Conservation (phyloP, 169 alveolate genomes). For the Plasmodium ovale region DNA sequence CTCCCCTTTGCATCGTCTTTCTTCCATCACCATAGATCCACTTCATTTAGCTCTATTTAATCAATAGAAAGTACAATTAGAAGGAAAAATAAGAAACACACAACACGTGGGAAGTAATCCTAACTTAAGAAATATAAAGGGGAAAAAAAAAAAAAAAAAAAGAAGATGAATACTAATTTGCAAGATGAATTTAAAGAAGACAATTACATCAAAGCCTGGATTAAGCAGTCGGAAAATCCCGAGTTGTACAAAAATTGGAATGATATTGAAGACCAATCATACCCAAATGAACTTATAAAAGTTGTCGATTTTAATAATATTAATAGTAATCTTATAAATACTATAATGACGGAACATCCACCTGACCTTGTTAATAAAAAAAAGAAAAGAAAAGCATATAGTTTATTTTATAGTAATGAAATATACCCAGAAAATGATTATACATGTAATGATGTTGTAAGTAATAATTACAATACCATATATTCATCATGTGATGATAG, state of each 20-base stretch:
- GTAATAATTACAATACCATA: conserved; percentile 19
- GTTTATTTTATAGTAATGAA: conserved; percentile 74
- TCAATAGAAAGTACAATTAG: no score
- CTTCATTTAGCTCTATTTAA: background rate
- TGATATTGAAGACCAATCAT: conserved; percentile 46
- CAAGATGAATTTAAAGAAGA: conserved; percentile 44
- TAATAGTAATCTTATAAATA: conserved; percentile 67
- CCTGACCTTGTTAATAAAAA: background rate
- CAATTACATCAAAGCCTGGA: conserved; percentile 69
- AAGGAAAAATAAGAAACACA: no score
- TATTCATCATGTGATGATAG: conserved; percentile 41
- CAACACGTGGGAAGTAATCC: background rate
- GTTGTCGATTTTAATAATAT: conserved; percentile 56
- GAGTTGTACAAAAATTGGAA: conserved; percentile 44
- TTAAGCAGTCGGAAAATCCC: conserved; percentile 65
- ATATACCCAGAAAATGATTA: conserved; percentile 16
- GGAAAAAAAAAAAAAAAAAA: conserved; percentile 11
- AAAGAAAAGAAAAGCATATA: conserved; percentile 69
- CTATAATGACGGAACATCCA: conserved; percentile 40
- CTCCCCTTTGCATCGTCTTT: no score
- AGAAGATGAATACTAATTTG: conserved; percentile 62
- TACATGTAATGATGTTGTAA: conserved; percentile 13
- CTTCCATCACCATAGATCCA: background rate
- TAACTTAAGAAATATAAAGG: background rate
- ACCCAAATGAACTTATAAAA: conserved; percentile 31